These are phyloP conservation scores for Xylaria sp. DNA, from an alignment of 2,329 filamentous ascomycete species.

Conservation along the genomic window DNA sequence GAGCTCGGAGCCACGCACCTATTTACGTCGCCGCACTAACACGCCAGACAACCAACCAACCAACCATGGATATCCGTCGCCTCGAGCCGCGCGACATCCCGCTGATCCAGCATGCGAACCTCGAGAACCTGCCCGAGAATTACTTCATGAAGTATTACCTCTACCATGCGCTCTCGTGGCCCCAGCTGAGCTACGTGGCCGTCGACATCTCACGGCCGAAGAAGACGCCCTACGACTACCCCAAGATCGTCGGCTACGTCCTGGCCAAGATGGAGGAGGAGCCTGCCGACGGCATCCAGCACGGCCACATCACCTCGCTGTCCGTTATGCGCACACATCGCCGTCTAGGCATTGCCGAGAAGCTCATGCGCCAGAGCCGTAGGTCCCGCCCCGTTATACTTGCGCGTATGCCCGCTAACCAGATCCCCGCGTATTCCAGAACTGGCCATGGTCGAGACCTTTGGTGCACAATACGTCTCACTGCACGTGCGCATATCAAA, in stretches of 20 bases:
- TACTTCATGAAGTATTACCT: constrained; percentile 99
- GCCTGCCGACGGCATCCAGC: constrained; percentile 86
- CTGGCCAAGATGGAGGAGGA: constrained; percentile 99
- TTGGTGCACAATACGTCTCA: constrained; percentile 89
- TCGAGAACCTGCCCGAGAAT: constrained; percentile 98
- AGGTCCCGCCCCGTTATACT: constrained; percentile 54
- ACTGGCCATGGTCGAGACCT: constrained; percentile 96
- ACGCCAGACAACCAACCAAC: background rate
- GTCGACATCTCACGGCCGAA: constrained; percentile 87
- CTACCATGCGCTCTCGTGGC: constrained; percentile 98
- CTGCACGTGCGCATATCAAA: constrained; percentile 97
- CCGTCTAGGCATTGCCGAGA: constrained; percentile 91
- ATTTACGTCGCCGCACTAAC: too few species aligned
- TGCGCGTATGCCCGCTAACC: constrained; percentile 16
- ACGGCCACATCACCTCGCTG: constrained; percentile 95
- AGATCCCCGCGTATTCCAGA: constrained; percentile 62
- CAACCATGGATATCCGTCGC: constrained; percentile 85
- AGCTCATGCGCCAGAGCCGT: constrained; percentile 97
- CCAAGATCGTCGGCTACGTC: constrained; percentile 99
- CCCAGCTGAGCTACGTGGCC: constrained; percentile 94
- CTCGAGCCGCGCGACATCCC: constrained; percentile 86
- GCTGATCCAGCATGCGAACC: constrained; percentile 96
- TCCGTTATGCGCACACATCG: constrained; percentile 97
- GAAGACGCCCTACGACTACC: constrained; percentile 85
- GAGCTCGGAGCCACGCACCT: background rate